Evolutionary conservation across 768 basidiomycete genomes (phyloP).

Genomic region (Suillus weaverae): DNA sequence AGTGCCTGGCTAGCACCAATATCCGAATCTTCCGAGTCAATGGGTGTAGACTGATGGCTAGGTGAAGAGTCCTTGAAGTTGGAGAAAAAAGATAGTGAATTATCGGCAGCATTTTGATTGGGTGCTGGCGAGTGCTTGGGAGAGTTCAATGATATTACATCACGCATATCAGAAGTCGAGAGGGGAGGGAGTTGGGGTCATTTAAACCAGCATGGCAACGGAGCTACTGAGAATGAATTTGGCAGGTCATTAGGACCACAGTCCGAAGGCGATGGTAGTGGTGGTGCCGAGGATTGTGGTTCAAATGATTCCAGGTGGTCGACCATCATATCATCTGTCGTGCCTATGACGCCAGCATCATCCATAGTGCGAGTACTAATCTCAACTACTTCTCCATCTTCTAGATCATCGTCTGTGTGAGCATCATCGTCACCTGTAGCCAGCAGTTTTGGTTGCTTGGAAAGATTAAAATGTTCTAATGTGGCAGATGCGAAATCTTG

Average conservation of each 20-base stretch:
- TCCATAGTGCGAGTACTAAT: neutral
- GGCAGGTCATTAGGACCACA: too few species aligned
- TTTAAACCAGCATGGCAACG: neutral
- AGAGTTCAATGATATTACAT: neutral
- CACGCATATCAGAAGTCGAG: neutral
- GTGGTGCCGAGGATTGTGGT: too few species aligned
- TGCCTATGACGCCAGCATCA: neutral
- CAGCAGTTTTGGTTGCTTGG: neutral
- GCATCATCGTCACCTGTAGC: neutral
- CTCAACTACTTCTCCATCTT: neutral
- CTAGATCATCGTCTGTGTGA: neutral
- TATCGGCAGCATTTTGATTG: neutral
- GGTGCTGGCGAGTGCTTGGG: neutral
- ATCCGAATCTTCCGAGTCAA: neutral
- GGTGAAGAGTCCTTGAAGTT: neutral
- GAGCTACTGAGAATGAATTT: neutral
- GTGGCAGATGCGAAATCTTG: constrained; percentile 8
- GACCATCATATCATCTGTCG: neutral
- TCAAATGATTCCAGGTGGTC: too few species aligned
- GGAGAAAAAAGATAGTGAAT: neutral
- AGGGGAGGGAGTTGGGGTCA: neutral
- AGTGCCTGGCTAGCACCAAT: neutral
- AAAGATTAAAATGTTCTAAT: neutral
- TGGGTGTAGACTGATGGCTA: neutral
- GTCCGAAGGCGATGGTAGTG: too few species aligned